Conservation (phyloP, 169 alveolate genomes). For the Plasmodium relictum region DNA sequence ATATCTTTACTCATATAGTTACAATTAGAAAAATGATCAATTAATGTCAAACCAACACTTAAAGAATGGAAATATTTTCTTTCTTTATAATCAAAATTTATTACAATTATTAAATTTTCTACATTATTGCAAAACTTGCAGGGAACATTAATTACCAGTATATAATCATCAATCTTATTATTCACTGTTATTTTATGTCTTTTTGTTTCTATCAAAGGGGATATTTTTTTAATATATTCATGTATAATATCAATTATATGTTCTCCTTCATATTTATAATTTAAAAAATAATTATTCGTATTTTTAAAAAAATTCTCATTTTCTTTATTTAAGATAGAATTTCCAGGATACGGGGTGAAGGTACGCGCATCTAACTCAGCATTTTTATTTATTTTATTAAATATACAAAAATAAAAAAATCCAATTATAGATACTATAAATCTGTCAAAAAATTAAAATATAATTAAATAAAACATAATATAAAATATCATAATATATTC, state of each 20-base stretch:
- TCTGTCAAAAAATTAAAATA: constrained; percentile 10
- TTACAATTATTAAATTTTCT: constrained; percentile 65
- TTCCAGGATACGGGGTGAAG: constrained; percentile 65
- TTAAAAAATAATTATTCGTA: constrained; percentile 26
- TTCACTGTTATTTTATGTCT: constrained; percentile 16
- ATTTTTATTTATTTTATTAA: constrained; percentile 43
- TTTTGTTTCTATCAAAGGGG: constrained; percentile 20
- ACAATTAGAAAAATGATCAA: constrained; percentile 41
- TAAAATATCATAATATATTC: background rate
- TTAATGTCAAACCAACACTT: constrained; percentile 65
- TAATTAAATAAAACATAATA: constrained; percentile 4
- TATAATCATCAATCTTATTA: constrained; percentile 4
- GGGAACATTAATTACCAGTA: constrained; percentile 41
- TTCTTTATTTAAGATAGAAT: constrained; percentile 28
- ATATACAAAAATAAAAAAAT: constrained; percentile 33
- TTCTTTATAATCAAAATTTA: constrained; percentile 75
- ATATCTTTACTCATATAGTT: constrained; percentile 77
- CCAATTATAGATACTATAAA: constrained; percentile 37
- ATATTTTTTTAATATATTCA: constrained; percentile 19
- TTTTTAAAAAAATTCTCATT: constrained; percentile 47
- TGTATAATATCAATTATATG: constrained; percentile 39
- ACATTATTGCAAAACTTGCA: constrained; percentile 71
- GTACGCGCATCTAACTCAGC: constrained; percentile 56
- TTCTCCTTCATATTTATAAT: constrained; percentile 26
- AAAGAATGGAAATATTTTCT: constrained; percentile 65